phyloP scores from a whole-genome alignment of 352 stramenopile genomes.

The Plasmopara viticola region DNA sequence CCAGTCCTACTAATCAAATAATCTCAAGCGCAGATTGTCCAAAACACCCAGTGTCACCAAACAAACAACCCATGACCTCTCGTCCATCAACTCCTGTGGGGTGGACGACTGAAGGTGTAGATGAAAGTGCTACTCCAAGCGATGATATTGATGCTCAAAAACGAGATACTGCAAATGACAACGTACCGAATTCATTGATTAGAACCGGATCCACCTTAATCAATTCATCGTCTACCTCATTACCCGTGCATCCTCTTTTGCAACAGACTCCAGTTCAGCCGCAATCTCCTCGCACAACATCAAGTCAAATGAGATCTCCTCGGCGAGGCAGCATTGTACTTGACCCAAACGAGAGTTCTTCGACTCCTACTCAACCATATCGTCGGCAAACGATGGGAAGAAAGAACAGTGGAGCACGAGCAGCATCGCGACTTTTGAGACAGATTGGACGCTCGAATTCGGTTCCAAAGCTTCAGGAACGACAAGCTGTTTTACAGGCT shows the following conservation, averaged over 20 bases:
- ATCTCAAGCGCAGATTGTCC: slow-evolving; percentile 9
- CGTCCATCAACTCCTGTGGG: slow-evolving; percentile 13
- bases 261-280: neutral
- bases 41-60: slow-evolving; percentile 11
- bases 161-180: neutral
- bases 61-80: slow-evolving; percentile 14
- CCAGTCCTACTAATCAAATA: slow-evolving; percentile 15
- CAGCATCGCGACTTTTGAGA: slow-evolving; percentile 2
- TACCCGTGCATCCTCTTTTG: neutral
- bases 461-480: slow-evolving; percentile 1
- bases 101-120: slow-evolving; percentile 6
- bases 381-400: slow-evolving; percentile 16
- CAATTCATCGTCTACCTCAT: slow-evolving; percentile 1
- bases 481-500: slow-evolving; percentile 3
- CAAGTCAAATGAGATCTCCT: slow-evolving; percentile 10
- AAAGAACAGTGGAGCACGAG: slow-evolving; percentile 11
- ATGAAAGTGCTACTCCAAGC: neutral
- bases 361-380: slow-evolving; percentile 9
- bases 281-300: slow-evolving; percentile 6
- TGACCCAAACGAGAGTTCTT: slow-evolving; percentile 7
- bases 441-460: slow-evolving; percentile 9
- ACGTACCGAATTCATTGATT: neutral
- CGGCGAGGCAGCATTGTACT: neutral
- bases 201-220: neutral
- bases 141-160: neutral